phyloP scores from a whole-genome alignment of 805 yeast genomes.

The Myxozyma kluyveri region DNA sequence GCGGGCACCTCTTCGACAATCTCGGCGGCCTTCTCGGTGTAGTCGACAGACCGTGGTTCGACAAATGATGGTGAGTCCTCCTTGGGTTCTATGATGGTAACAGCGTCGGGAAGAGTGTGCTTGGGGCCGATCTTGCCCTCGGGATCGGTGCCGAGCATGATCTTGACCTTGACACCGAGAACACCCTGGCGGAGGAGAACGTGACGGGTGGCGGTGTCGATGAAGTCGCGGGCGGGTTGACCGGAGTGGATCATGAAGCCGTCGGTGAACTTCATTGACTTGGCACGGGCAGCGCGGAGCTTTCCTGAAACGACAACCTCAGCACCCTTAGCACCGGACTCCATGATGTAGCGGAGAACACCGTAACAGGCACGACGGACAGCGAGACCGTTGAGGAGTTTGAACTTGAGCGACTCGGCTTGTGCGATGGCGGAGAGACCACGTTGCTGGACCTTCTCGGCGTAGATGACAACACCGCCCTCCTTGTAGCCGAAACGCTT shows the following conservation, averaged over 20 bases:
- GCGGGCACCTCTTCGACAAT: background rate
- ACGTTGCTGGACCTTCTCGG: conserved; percentile 99
- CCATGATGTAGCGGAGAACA: conserved; percentile 99
- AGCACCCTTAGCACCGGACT: conserved; percentile 99
- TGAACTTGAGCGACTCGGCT: conserved; percentile 98
- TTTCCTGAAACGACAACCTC: conserved; percentile 99
- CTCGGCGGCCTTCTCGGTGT: conserved; percentile 19
- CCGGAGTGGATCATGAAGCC: conserved; percentile 99
- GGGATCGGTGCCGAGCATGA: conserved; percentile 95
- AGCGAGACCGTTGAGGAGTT: conserved; percentile 97
- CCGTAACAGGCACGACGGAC: conserved; percentile 99
- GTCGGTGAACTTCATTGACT: conserved; percentile 99
- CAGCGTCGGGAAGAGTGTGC: conserved; percentile 86
- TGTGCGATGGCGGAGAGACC: conserved; percentile 99
- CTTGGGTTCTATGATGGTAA: conserved; percentile 84
- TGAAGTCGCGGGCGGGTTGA: conserved; percentile 99
- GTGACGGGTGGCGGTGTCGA: conserved; percentile 99
- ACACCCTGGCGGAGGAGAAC: conserved; percentile 99
- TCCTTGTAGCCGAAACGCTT: conserved; percentile 97
- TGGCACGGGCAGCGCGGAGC: conserved; percentile 99
- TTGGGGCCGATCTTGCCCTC: conserved; percentile 74
- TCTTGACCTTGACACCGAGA: conserved; percentile 98
- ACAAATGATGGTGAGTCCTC: conserved; percentile 83
- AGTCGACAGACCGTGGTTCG: conserved; percentile 51
- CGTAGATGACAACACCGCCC: conserved; percentile 90